These are phyloP conservation scores for Leucoagaricus sp. DNA, from an alignment of 1,284 basidiomycete species.

Conservation along the genomic window DNA sequence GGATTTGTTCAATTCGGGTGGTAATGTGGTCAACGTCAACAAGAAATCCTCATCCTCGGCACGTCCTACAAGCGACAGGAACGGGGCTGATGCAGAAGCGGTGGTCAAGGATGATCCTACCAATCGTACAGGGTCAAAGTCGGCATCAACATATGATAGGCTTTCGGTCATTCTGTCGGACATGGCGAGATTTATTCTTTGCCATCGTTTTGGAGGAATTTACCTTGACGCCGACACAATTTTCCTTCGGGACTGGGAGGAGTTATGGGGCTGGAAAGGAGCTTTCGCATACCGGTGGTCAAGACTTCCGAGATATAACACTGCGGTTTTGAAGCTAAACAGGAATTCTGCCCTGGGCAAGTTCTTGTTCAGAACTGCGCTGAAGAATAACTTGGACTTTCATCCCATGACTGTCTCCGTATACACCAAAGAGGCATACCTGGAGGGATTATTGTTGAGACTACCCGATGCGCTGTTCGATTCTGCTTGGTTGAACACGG, in stretches of 20 bases:
- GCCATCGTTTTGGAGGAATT: constrained; percentile 83
- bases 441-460: constrained; percentile 73
- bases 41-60: constrained; percentile 37
- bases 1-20: constrained; percentile 77
- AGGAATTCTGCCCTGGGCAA: constrained; percentile 79
- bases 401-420: constrained; percentile 84
- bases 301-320: constrained; percentile 81
- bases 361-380: constrained; percentile 83
- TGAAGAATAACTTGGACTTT: constrained; percentile 84
- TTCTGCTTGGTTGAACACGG: constrained; percentile 85
- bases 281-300: constrained; percentile 90
- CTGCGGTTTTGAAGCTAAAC: constrained; percentile 83
- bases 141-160: constrained; percentile 74
- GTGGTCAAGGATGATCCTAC: constrained; percentile 55
- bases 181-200: constrained; percentile 85
- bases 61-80: constrained; percentile 9
- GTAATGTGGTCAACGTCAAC: constrained; percentile 56
- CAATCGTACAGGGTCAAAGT: constrained; percentile 76
- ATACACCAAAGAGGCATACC: constrained; percentile 77
- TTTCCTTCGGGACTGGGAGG: constrained; percentile 89
- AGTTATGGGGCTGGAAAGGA: constrained; percentile 86
- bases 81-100: constrained; percentile 16
- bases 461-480: constrained; percentile 87
- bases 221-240: constrained; percentile 89
- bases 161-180: constrained; percentile 84